phyloP scores from a whole-genome alignment of 225 moss, liverwort and hornwort genomes.

The Pseudoscleropodium purum region DNA sequence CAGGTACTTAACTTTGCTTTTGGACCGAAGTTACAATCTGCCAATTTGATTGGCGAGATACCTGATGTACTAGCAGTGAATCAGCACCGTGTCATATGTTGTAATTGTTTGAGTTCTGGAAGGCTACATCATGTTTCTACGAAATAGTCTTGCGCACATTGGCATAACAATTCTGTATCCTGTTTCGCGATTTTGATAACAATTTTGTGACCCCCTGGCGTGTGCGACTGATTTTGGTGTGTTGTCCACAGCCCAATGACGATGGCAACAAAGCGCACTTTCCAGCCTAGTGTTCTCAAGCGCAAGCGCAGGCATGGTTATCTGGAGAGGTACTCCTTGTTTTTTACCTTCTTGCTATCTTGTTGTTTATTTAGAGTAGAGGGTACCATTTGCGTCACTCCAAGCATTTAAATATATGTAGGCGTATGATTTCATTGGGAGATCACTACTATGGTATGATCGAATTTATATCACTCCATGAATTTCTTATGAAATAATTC shows the following conservation, averaged over 20 bases:
- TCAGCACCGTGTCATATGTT: not conserved
- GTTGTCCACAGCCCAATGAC: constrained; percentile 52
- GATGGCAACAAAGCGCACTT: constrained; percentile 84
- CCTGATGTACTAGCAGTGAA: not conserved
- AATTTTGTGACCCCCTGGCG: not conserved
- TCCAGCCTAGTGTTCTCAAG: constrained; percentile 87
- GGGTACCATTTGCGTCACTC: not conserved
- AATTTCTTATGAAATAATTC: not conserved
- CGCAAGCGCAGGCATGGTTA: constrained; percentile 89
- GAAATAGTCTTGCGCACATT: not conserved
- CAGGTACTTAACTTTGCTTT: constrained; percentile 31
- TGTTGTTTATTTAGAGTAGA: not conserved
- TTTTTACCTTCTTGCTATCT: not conserved
- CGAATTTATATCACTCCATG: not conserved
- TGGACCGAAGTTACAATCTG: not conserved
- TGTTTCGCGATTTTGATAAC: not conserved
- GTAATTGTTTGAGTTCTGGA: not conserved
- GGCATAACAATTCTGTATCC: not conserved
- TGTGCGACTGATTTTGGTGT: not conserved
- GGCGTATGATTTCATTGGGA: not conserved
- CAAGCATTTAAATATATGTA: not conserved
- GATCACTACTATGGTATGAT: not conserved
- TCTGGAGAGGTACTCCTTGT: constrained; percentile 41
- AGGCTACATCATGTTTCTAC: not conserved
- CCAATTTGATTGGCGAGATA: not conserved